Conservation (phyloP, 305 asterid genomes). For the Euphrasia arctica region DNA sequence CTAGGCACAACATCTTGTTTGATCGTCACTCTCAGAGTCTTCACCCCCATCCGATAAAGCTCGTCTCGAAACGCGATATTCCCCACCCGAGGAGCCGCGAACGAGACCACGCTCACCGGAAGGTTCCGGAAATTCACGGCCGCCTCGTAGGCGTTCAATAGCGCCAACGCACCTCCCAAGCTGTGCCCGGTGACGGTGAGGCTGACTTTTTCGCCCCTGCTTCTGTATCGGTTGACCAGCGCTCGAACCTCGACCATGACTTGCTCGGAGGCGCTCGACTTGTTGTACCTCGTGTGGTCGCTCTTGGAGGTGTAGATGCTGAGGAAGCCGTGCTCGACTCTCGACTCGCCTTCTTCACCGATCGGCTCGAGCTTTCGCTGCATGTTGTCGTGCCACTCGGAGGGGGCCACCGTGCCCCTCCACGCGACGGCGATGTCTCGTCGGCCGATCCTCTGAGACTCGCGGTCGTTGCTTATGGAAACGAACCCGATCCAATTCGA, state of each 20-base stretch:
- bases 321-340: constrained; percentile 71
- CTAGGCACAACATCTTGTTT: constrained; percentile 67
- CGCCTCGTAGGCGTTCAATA: constrained; percentile 72
- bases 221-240: constrained; percentile 38
- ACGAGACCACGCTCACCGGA: constrained; percentile 52
- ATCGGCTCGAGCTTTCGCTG: constrained; percentile 54
- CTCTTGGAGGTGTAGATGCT: constrained; percentile 69
- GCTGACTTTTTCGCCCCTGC: constrained; percentile 51
- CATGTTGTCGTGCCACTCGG: constrained; percentile 82
- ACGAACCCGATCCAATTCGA: constrained; percentile 87
- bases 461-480: constrained; percentile 60
- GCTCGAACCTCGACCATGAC: constrained; percentile 53
- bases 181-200: constrained; percentile 75
- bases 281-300: constrained; percentile 57
- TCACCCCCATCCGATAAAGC: constrained; percentile 56
- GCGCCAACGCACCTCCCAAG: constrained; percentile 72
- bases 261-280: constrained; percentile 71
- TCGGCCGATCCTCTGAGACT: constrained; percentile 60
- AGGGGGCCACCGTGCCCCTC: constrained; percentile 73
- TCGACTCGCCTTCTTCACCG: constrained; percentile 49
- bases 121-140: constrained; percentile 54
- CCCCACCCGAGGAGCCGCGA: constrained; percentile 79
- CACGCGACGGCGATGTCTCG: constrained; percentile 72
- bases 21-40: constrained; percentile 48
- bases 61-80: constrained; percentile 77